Evolutionary conservation across 352 stramenopile species (phyloP).

Genomic region (Albugo candida): DNA sequence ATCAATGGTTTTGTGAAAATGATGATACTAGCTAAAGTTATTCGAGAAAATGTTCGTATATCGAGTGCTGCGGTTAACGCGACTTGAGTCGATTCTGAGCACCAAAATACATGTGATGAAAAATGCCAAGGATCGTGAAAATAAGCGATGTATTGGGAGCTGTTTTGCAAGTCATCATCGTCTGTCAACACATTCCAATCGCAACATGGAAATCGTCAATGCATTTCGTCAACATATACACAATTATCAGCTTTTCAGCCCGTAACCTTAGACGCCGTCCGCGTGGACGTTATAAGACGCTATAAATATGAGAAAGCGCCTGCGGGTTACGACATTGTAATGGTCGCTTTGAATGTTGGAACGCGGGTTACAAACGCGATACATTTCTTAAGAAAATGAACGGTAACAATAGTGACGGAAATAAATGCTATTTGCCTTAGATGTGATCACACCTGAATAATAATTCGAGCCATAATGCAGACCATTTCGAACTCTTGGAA

Average conservation of each 20-base stretch:
- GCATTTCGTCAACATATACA: constrained; percentile 30
- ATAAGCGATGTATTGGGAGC: constrained; percentile 94
- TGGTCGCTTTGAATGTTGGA: no score
- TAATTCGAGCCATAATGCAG: no score
- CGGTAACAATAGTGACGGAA: no score
- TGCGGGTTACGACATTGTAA: no score
- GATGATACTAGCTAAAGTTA: constrained; percentile 95
- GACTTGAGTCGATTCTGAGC: constrained; percentile 62
- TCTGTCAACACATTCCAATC: constrained; percentile 22
- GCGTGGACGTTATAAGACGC: no score
- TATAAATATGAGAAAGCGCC: no score
- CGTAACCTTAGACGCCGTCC: no score
- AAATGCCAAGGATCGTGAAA: constrained; percentile 76
- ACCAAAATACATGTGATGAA: constrained; percentile 73
- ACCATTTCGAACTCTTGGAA: no score
- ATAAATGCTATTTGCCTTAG: no score
- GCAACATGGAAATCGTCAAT: constrained; percentile 13
- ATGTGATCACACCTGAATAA: no score
- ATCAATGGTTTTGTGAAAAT: constrained; percentile 79
- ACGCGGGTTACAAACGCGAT: no score
- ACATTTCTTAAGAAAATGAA: no score
- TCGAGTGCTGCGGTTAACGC: constrained; percentile 82
- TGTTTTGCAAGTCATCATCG: constrained; percentile 83
- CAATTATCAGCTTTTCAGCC: constrained; percentile 51
- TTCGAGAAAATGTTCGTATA: constrained; percentile 79